Evolutionary conservation across 169 alveolate genomes (phyloP).

Genomic region (Plasmodium fragile): DNA sequence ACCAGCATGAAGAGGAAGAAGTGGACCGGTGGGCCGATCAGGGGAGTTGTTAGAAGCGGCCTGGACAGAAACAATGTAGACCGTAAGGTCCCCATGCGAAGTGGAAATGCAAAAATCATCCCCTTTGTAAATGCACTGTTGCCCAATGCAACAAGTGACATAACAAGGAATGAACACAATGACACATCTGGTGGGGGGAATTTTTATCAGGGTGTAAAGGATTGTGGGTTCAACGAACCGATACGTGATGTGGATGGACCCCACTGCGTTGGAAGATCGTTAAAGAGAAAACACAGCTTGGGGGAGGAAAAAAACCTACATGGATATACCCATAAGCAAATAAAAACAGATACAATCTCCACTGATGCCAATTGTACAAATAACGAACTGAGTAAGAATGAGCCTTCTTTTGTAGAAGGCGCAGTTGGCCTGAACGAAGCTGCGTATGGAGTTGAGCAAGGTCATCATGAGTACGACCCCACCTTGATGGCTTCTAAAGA

Average conservation of each 20-base stretch:
- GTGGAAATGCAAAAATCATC: background rate
- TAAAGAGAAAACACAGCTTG: constrained; percentile 19
- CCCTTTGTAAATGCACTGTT: background rate
- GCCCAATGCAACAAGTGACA: background rate
- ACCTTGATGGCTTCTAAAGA: background rate
- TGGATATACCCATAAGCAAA: constrained; percentile 13
- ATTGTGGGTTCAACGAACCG: background rate
- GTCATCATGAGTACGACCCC: background rate
- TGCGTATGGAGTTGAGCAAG: background rate
- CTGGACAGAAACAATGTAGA: background rate
- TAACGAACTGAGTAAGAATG: background rate
- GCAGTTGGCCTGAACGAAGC: background rate
- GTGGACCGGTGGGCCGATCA: background rate
- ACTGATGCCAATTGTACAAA: background rate
- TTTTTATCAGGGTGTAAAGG: background rate
- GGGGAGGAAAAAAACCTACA: background rate
- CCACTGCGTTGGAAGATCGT: constrained; percentile 2
- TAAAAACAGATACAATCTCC: background rate
- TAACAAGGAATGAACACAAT: background rate
- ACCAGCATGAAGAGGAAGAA: background rate
- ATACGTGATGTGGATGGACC: background rate
- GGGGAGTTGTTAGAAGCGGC: background rate
- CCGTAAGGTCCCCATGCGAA: background rate
- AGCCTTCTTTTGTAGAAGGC: background rate
- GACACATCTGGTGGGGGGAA: background rate